These are phyloP conservation scores for Eutrema salsugineum DNA, from an alignment of 441 rosid species.

Conservation along the genomic window DNA sequence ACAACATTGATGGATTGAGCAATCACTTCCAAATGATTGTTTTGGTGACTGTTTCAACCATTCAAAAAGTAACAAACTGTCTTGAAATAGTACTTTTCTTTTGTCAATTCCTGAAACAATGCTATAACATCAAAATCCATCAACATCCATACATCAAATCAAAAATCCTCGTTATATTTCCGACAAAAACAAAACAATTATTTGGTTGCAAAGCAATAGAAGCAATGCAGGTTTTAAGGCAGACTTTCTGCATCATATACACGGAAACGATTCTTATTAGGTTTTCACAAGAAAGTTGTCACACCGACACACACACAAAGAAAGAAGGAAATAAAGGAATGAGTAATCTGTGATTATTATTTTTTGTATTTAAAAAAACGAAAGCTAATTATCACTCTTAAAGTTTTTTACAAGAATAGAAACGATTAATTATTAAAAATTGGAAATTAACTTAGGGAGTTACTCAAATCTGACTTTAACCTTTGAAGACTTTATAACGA, in stretches of 20 bases:
- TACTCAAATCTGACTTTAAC: neutral
- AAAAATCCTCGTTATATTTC: neutral
- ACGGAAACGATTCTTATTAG: neutral
- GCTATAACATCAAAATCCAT: neutral
- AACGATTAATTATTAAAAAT: neutral
- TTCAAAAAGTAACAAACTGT: neutral
- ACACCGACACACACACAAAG: no score
- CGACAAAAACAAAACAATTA: neutral
- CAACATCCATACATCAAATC: neutral
- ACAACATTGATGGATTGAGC: neutral
- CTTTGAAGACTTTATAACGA: neutral
- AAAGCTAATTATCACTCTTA: neutral
- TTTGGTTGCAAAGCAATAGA: neutral
- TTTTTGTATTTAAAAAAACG: neutral
- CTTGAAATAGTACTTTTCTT: neutral
- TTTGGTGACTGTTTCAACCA: neutral
- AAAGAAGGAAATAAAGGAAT: neutral
- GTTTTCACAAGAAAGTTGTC: neutral
- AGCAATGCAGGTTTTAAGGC: constrained; percentile 2
- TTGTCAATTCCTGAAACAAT: neutral
- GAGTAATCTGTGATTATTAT: neutral
- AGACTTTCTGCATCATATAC: neutral
- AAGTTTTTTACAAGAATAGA: neutral
- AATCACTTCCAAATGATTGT: neutral
- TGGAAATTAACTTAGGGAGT: neutral